A percentile compares a stretch with the other conserved stretches of the same genome.
These are phyloP conservation scores for Peltaster fructicola DNA, from an alignment of 2,329 filamentous ascomycete genomes.

Conservation along the genomic window DNA sequence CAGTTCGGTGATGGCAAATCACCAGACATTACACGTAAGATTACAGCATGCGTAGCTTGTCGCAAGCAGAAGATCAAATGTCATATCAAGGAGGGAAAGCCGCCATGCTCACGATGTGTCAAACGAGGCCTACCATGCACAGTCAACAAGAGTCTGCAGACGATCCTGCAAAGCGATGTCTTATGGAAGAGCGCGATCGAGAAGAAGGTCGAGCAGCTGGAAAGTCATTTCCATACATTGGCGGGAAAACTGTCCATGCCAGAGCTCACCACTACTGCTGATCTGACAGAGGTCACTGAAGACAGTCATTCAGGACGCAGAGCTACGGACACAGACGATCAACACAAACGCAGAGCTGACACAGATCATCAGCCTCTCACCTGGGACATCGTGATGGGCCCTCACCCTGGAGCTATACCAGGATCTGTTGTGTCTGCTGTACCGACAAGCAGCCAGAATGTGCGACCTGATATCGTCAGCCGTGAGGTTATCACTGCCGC, in stretches of 20 bases:
- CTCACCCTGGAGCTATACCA: slow-evolving; percentile 19
- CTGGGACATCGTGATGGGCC: slow-evolving; percentile 24
- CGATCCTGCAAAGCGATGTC: slow-evolving; percentile 24
- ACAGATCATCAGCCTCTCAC: slow-evolving; percentile 12
- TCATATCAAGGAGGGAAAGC: slow-evolving; percentile 21
- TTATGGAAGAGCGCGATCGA: slow-evolving; percentile 25
- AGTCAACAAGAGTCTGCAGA: slow-evolving; percentile 26
- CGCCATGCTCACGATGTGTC: slow-evolving; percentile 24
- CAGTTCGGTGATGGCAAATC: slow-evolving; percentile 4
- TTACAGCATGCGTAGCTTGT: slow-evolving; percentile 23
- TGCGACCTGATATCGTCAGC: slow-evolving; percentile 11
- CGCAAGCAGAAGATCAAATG: slow-evolving; percentile 28
- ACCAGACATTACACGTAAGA: slow-evolving; percentile 15
- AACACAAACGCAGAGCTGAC: slow-evolving; percentile 9
- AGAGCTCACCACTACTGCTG: no score
- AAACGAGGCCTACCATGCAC: slow-evolving; percentile 24
- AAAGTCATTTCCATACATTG: slow-evolving; percentile 15
- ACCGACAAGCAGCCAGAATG: background rate
- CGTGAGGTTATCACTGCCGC: slow-evolving; percentile 12
- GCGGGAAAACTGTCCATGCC: no score
- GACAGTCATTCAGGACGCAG: no score
- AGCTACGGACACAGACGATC: no score
- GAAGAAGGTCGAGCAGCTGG: slow-evolving; percentile 20
- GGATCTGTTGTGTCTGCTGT: slow-evolving; percentile 15
- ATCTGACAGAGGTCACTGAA: no score